Evolutionary conservation across 2,329 filamentous ascomycete species (phyloP).

Genomic region (Thielaviopsis punctulata): DNA sequence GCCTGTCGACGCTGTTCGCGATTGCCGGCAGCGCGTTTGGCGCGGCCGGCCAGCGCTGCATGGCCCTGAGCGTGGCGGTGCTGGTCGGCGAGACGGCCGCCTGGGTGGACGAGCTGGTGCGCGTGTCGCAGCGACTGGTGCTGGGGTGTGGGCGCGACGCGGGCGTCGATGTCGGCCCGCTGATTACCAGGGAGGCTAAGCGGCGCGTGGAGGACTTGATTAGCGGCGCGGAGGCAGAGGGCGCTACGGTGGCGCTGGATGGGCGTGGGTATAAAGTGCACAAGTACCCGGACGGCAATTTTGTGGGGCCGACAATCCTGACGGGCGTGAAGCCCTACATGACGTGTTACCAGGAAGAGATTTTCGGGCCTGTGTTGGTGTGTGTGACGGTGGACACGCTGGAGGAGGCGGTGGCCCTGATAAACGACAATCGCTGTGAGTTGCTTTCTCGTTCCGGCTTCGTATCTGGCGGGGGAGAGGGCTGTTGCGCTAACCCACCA

Average conservation of each 20-base stretch:
- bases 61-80: conserved; percentile 43
- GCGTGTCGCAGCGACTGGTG: conserved; percentile 37
- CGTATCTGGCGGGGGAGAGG: no score
- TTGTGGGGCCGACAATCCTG: conserved; percentile 15
- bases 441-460: not conserved
- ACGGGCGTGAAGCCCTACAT: conserved; percentile 14
- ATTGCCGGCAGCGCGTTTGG: conserved; percentile 28
- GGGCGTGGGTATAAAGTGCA: conserved; percentile 13
- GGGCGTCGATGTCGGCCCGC: conserved; percentile 14
- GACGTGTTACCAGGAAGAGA: conserved; percentile 17
- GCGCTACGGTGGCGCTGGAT: conserved; percentile 15
- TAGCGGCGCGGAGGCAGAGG: conserved; percentile 14
- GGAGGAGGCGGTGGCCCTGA: conserved; percentile 16
- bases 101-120: conserved; percentile 46
- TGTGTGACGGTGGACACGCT: conserved; percentile 15
- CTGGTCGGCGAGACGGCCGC: conserved; percentile 48
- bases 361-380: conserved; percentile 17
- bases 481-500: not conserved
- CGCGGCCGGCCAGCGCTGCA: conserved; percentile 42
- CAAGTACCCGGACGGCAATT: conserved; percentile 16
- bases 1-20: conserved; percentile 43
- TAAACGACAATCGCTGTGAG: conserved; percentile 18
- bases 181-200: conserved; percentile 14
- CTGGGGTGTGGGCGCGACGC: conserved; percentile 15
- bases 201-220: conserved; percentile 14